phyloP scores from a whole-genome alignment of 495 filamentous ascomycete genomes.

The Acidomyces sp. region DNA sequence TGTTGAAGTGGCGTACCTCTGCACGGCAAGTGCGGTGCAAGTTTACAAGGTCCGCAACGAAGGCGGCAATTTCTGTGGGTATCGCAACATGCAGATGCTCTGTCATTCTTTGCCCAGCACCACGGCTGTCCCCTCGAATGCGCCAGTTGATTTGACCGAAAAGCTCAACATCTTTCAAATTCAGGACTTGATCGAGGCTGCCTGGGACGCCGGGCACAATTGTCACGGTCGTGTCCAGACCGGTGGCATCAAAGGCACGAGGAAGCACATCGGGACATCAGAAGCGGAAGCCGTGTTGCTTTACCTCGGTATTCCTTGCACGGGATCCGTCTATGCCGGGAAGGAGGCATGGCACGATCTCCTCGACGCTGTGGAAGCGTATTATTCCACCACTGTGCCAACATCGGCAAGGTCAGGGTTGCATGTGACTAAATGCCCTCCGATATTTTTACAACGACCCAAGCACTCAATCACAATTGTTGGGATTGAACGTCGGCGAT shows the following conservation, averaged over 20 bases:
- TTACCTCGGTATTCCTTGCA: conserved; percentile 5
- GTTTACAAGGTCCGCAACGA: conserved; percentile 67
- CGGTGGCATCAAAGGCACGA: conserved; percentile 73
- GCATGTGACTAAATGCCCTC: conserved; percentile 53
- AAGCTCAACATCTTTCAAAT: conserved; percentile 63
- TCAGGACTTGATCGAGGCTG: conserved; percentile 76
- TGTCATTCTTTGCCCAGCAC: not conserved
- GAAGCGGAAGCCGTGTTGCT: conserved; percentile 35
- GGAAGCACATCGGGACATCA: conserved; percentile 90
- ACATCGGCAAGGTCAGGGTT: not conserved
- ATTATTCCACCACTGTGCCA: conserved; percentile 44
- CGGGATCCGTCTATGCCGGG: not conserved
- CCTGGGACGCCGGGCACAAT: conserved; percentile 83
- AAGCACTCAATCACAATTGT: conserved; percentile 88
- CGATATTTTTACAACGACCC: conserved; percentile 81
- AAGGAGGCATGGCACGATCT: conserved; percentile 33
- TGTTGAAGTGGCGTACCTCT: conserved; percentile 64
- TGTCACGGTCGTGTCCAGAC: conserved; percentile 60
- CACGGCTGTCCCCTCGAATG: conserved; percentile 1
- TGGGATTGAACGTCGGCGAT: conserved; percentile 56
- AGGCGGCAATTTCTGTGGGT: conserved; percentile 80
- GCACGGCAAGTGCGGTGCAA: conserved; percentile 59
- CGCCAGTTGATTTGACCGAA: conserved; percentile 42
- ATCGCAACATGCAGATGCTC: conserved; percentile 91
- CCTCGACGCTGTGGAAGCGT: conserved; percentile 52